phyloP scores from a whole-genome alignment of 176 grass and related monocot genomes.

The Oryza meridionalis region DNA sequence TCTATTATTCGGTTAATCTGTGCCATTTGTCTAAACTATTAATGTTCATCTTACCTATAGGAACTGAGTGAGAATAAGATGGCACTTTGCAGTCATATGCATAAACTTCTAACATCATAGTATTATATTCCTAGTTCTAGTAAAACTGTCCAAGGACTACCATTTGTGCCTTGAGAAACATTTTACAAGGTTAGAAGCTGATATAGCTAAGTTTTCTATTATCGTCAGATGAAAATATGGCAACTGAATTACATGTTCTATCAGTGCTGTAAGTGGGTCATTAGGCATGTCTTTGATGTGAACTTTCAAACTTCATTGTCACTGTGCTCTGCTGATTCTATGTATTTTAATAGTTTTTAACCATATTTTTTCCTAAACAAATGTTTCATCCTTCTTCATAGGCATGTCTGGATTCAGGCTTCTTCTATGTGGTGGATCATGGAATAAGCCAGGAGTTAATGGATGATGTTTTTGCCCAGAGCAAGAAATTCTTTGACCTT shows the following conservation, averaged over 20 bases:
- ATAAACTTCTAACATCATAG: not conserved
- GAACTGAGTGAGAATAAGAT: not conserved
- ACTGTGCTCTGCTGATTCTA: slow-evolving; percentile 1
- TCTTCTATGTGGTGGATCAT: slow-evolving; percentile 94
- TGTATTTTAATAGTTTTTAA: not conserved
- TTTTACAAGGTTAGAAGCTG: not conserved
- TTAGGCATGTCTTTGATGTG: not conserved
- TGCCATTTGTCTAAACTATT: not conserved
- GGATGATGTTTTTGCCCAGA: slow-evolving; percentile 83
- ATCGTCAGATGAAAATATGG: not conserved
- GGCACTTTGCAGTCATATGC: not conserved
- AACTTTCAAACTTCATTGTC: not conserved
- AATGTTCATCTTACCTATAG: not conserved
- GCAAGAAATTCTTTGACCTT: slow-evolving; percentile 89
- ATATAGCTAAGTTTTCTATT: not conserved
- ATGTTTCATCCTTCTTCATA: slow-evolving; percentile 30
- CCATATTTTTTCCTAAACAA: not conserved
- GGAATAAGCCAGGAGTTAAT: slow-evolving; percentile 86
- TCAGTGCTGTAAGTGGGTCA: not conserved
- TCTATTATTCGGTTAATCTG: not conserved
- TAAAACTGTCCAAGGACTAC: not conserved
- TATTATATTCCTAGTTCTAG: not conserved
- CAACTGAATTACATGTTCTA: not conserved
- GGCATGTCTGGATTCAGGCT: slow-evolving; percentile 96
- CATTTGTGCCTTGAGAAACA: not conserved